Conservation (phyloP, 805 yeast species). For the Yarrowia bubula region DNA sequence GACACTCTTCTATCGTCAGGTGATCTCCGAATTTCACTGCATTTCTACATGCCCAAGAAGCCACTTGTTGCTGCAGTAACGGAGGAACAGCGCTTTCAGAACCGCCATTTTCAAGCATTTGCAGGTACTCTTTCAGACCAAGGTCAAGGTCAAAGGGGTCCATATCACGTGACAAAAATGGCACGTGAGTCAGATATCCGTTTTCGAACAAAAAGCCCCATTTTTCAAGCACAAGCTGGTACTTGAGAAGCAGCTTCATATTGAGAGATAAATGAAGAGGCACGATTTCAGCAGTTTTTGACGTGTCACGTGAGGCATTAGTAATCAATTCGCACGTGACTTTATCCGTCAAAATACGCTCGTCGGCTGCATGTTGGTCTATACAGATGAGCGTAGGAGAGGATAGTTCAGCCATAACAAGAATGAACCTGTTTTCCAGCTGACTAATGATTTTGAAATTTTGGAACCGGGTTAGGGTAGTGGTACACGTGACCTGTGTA, state of each 20-base stretch:
- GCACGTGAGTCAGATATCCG: not conserved
- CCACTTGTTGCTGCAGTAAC: not conserved
- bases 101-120: not conserved
- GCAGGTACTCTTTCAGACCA: not conserved
- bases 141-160: not conserved
- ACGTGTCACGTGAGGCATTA: not conserved
- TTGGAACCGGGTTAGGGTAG: not conserved
- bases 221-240: not conserved
- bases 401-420: not conserved
- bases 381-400: not conserved
- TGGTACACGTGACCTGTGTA: not conserved
- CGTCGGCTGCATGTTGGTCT: slow-evolving; percentile 20
- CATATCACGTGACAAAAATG: not conserved
- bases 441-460: not conserved
- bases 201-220: not conserved
- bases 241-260: not conserved
- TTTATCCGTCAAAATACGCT: not conserved
- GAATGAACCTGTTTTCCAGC: not conserved
- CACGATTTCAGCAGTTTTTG: not conserved
- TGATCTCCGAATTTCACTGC: slow-evolving; percentile 11
- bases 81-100: not conserved
- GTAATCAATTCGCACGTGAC: not conserved
- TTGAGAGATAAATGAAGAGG: slow-evolving; percentile 3
- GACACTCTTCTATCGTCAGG: not conserved
- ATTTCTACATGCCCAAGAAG: slow-evolving; percentile 5